A percentile compares a stretch with the other conserved stretches of the same genome.
phyloP scores from a whole-genome alignment of 306 rosid genomes.

The Medicago arabica region DNA sequence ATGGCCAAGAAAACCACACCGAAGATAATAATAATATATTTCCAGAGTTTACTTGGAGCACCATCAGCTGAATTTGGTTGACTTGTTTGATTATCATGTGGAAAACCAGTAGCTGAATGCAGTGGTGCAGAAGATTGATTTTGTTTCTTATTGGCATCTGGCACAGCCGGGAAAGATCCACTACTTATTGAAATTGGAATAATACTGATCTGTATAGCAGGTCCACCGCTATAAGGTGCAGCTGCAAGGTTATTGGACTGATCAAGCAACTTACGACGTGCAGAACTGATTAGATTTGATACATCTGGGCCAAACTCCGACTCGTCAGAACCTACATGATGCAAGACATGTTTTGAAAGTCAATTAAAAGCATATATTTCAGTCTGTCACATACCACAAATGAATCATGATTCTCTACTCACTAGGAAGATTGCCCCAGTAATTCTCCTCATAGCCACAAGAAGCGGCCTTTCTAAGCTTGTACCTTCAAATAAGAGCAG shows the following conservation, averaged over 20 bases:
- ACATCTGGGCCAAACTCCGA: slow-evolving; percentile 37
- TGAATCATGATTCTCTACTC: slow-evolving; percentile 50
- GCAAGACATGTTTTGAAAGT: slow-evolving; percentile 34
- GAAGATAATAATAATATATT: slow-evolving; percentile 48
- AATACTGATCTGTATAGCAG: slow-evolving; percentile 48
- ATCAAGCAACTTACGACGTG: slow-evolving; percentile 76
- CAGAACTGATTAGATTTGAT: slow-evolving; percentile 44
- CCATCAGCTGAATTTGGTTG: slow-evolving; percentile 39
- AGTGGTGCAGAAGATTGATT: slow-evolving; percentile 44
- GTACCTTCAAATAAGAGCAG: slow-evolving; percentile 55
- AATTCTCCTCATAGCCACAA: slow-evolving; percentile 41
- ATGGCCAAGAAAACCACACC: slow-evolving; percentile 53
- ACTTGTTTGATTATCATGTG: slow-evolving; percentile 26
- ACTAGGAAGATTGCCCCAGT: slow-evolving; percentile 51
- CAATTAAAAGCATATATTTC: slow-evolving; percentile 27
- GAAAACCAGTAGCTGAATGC: slow-evolving; percentile 39
- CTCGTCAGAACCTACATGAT: slow-evolving; percentile 55
- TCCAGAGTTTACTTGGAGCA: slow-evolving; percentile 56
- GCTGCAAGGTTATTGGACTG: slow-evolving; percentile 81
- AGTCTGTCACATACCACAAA: slow-evolving; percentile 36
- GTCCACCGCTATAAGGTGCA: slow-evolving; percentile 52
- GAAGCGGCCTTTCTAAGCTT: slow-evolving; percentile 46
- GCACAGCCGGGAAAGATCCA: slow-evolving; percentile 82
- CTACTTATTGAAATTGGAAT: slow-evolving; percentile 74
- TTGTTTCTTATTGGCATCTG: slow-evolving; percentile 45